Evolutionary conservation across 164 flowering plant species (phyloP).

Genomic region (Aristolochia californica): DNA sequence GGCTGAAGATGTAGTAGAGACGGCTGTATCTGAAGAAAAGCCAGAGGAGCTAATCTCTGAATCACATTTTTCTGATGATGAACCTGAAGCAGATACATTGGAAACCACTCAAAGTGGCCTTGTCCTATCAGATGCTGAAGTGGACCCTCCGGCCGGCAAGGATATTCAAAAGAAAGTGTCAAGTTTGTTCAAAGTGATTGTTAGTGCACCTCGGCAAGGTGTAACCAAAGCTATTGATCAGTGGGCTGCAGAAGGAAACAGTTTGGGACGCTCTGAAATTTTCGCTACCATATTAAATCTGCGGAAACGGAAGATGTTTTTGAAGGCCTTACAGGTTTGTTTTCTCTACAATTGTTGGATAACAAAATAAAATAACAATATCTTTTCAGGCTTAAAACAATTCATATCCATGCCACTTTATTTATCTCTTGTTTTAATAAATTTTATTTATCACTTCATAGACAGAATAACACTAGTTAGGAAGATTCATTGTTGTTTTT

Average conservation of each 20-base stretch:
- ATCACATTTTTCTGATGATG: conserved; percentile 36
- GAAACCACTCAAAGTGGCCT: conserved; percentile 10
- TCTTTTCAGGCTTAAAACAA: too few species aligned
- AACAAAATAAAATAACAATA: too few species aligned
- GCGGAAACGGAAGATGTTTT: conserved; percentile 40
- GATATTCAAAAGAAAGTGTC: conserved; percentile 10
- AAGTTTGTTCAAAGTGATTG: conserved; percentile 29
- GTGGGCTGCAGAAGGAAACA: conserved; percentile 60
- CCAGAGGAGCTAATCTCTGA: conserved; percentile 32
- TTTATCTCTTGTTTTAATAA: too few species aligned
- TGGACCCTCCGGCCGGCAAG: conserved; percentile 6
- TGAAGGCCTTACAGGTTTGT: conserved; percentile 72
- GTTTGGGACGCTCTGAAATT: conserved; percentile 32
- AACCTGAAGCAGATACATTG: conserved; percentile 19
- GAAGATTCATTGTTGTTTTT: too few species aligned
- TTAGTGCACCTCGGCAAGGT: conserved; percentile 17
- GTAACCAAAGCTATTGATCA: conserved; percentile 33
- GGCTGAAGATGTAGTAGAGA: background rate
- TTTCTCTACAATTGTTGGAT: background rate
- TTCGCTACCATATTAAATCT: conserved; percentile 30
- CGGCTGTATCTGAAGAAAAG: conserved; percentile 10
- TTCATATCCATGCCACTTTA: too few species aligned
- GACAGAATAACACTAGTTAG: too few species aligned
- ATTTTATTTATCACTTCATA: too few species aligned
- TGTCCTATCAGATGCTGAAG: conserved; percentile 19